Conservation (phyloP, 331 rosid species). For the Cydonia oblonga region DNA sequence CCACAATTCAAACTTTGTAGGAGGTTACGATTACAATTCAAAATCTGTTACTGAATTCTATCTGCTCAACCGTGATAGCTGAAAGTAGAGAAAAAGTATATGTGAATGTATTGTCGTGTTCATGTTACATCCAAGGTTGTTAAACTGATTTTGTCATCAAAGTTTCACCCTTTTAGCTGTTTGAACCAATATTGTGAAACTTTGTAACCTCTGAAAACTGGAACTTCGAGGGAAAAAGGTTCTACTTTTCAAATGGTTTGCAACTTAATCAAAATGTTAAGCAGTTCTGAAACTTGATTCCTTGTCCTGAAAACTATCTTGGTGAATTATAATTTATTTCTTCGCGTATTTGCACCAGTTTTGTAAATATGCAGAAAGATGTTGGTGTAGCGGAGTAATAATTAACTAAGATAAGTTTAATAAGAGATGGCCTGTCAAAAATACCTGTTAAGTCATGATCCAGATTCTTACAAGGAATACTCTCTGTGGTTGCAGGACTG, state of each 20-base stretch:
- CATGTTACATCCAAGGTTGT: neutral
- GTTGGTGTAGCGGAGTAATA: neutral
- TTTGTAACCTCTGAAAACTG: neutral
- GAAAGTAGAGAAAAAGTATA: neutral
- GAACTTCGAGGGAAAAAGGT: neutral
- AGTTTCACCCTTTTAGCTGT: no score
- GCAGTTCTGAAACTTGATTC: neutral
- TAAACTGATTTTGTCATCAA: neutral
- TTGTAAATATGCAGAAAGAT: neutral
- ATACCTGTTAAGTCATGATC: neutral
- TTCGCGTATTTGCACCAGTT: neutral
- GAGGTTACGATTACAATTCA: neutral
- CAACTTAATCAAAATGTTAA: neutral
- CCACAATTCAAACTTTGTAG: neutral
- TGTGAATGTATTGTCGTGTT: neutral
- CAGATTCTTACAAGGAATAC: slow-evolving; percentile 6
- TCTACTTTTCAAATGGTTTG: neutral
- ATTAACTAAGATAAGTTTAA: neutral
- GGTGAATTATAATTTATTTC: neutral
- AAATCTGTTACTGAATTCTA: neutral
- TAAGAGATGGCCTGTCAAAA: neutral
- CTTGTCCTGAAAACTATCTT: neutral
- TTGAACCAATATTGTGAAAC: neutral
- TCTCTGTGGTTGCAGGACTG: slow-evolving; percentile 61
- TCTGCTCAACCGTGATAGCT: neutral